A percentile compares a stretch with the other conserved stretches of the same genome.
phyloP scores from a whole-genome alignment of 2,329 filamentous ascomycete species.

The Sclerotinia subarctica region DNA sequence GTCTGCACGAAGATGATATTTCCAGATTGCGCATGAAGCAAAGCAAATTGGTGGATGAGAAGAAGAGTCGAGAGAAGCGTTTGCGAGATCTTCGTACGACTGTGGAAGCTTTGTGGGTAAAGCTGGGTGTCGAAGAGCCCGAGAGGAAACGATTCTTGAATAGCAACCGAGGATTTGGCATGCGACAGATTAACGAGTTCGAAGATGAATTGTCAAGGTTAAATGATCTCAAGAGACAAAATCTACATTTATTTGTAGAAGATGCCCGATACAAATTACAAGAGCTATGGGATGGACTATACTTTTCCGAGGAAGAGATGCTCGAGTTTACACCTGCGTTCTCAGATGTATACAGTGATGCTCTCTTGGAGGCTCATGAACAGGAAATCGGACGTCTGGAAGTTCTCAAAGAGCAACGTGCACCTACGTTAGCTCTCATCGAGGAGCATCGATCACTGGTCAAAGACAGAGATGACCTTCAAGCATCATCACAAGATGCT shows the following conservation, averaged over 20 bases:
- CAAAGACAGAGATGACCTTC: constrained; percentile 80
- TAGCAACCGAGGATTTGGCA: constrained; percentile 82
- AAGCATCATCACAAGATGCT: constrained; percentile 90
- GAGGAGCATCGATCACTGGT: constrained; percentile 81
- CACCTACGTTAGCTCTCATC: constrained; percentile 76
- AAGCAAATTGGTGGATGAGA: constrained; percentile 84
- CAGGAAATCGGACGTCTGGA: constrained; percentile 82
- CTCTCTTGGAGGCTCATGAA: constrained; percentile 90
- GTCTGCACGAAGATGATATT: constrained; percentile 85
- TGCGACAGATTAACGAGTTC: constrained; percentile 92
- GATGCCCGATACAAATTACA: constrained; percentile 88
- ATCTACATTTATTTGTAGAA: constrained; percentile 92
- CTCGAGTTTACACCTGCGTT: constrained; percentile 96
- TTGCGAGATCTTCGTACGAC: constrained; percentile 71
- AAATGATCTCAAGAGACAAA: constrained; percentile 91
- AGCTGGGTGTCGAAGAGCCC: constrained; percentile 75
- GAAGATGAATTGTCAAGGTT: constrained; percentile 84
- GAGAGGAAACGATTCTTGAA: constrained; percentile 85
- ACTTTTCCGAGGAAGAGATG: constrained; percentile 98
- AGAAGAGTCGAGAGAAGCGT: constrained; percentile 72
- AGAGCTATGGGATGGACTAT: constrained; percentile 90
- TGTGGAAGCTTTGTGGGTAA: constrained; percentile 87
- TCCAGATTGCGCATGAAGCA: constrained; percentile 67
- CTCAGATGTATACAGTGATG: constrained; percentile 95
- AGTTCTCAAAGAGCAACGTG: constrained; percentile 78